phyloP scores from a whole-genome alignment of 2,329 filamentous ascomycete species.

The Xylariaceae sp. region DNA sequence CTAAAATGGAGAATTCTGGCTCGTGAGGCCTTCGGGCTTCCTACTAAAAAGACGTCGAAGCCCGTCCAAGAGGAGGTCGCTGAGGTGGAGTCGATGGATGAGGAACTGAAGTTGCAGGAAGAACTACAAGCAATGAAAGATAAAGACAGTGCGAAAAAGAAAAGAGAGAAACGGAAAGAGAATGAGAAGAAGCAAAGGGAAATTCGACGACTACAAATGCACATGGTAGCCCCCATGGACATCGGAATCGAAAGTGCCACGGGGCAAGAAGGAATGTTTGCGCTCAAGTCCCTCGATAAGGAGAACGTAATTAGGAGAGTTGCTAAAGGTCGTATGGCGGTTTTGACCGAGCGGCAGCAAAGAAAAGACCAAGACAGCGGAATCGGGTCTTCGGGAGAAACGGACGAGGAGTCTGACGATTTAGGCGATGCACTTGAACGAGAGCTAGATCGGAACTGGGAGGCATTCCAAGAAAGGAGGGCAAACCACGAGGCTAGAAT shows the following conservation, averaged over 20 bases:
- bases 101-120: constrained; percentile 88
- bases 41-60: constrained; percentile 70
- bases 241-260: constrained; percentile 88
- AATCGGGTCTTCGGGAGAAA: constrained; percentile 58
- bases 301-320: constrained; percentile 72
- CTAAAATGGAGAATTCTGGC: constrained; percentile 89
- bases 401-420: constrained; percentile 71
- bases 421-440: constrained; percentile 83
- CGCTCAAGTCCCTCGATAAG: constrained; percentile 80
- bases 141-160: constrained; percentile 75
- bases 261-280: constrained; percentile 85
- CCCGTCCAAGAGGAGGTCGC: constrained; percentile 71
- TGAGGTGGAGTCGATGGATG: constrained; percentile 88
- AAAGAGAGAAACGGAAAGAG: constrained; percentile 81
- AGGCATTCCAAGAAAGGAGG: constrained; percentile 73
- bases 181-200: constrained; percentile 96
- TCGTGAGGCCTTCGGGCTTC: constrained; percentile 87
- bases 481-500: constrained; percentile 84
- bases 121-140: constrained; percentile 85
- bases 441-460: constrained; percentile 87
- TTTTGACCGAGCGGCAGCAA: constrained; percentile 63
- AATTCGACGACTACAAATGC: constrained; percentile 93
- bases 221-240: constrained; percentile 95
- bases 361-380: constrained; percentile 67
- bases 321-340: constrained; percentile 78